Conservation (phyloP, 768 basidiomycete genomes). For the Mycena metata region DNA sequence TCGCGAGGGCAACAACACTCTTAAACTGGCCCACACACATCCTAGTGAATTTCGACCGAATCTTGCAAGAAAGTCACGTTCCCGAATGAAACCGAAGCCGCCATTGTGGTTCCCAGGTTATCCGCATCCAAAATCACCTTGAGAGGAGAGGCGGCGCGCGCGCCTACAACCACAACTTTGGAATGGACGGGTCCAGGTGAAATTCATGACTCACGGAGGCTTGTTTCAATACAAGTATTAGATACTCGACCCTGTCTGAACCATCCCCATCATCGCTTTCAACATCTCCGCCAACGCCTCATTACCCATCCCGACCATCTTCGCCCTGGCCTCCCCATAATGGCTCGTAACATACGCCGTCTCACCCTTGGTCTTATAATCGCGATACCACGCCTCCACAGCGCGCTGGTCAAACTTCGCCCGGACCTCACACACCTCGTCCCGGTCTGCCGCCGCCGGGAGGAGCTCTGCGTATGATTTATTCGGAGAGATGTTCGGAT, state of each 20-base stretch:
- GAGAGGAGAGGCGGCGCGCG: no score
- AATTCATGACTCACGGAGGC: no score
- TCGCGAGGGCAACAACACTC: no score
- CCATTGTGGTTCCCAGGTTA: no score
- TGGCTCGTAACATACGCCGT: conserved; percentile 25
- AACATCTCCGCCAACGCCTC: conserved; percentile 24
- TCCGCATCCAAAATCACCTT: no score
- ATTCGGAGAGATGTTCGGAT: neutral
- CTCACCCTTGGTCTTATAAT: conserved; percentile 31
- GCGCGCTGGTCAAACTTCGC: conserved; percentile 10
- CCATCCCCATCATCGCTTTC: conserved; percentile 35
- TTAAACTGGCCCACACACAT: no score
- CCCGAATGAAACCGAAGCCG: no score
- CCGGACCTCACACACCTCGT: conserved; percentile 22
- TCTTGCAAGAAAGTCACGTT: no score
- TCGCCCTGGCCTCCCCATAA: conserved; percentile 35
- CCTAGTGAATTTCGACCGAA: no score
- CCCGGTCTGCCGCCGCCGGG: conserved; percentile 18
- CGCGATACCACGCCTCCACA: conserved; percentile 28
- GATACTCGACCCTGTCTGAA: neutral
- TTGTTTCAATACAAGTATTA: no score
- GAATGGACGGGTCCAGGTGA: no score
- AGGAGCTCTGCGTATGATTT: conserved; percentile 20
- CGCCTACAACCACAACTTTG: no score
- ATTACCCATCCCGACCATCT: conserved; percentile 23